Evolutionary conservation across 1,284 basidiomycete species (phyloP).

Genomic region (Ustilago tritici): DNA sequence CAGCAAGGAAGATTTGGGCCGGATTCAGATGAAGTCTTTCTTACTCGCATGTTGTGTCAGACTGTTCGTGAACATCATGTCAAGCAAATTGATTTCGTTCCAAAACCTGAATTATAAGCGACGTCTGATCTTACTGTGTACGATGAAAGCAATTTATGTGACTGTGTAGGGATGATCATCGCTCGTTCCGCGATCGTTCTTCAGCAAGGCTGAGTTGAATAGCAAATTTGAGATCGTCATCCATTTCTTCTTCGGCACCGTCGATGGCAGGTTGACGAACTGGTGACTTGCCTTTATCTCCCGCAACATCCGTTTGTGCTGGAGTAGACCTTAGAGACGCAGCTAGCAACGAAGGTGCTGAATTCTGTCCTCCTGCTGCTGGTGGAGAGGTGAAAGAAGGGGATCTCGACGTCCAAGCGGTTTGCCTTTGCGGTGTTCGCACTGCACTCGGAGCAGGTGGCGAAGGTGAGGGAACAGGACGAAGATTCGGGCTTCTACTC

Average conservation of each 20-base stretch:
- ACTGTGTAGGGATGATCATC: not conserved
- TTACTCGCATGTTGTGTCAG: not conserved
- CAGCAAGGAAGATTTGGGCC: constrained; percentile 13
- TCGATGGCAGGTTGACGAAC: not conserved
- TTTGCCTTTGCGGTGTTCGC: constrained; percentile 1
- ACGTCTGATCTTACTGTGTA: not conserved
- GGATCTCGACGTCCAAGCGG: constrained; percentile 4
- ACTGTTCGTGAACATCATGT: not conserved
- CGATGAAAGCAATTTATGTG: not conserved
- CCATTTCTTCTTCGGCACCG: constrained; percentile 19
- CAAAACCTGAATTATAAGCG: not conserved
- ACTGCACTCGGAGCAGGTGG: not conserved
- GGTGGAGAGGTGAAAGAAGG: not conserved
- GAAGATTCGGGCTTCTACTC: constrained; percentile 28
- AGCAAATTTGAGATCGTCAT: constrained; percentile 59
- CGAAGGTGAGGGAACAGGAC: constrained; percentile 1
- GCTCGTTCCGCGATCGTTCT: constrained; percentile 32
- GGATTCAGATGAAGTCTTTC: constrained; percentile 14
- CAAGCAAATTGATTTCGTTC: not conserved
- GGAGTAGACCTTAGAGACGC: constrained; percentile 18
- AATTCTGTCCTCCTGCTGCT: not conserved
- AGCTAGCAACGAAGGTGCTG: constrained; percentile 15
- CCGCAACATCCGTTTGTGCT: not conserved
- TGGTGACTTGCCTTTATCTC: not conserved
- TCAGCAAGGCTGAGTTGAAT: constrained; percentile 64